Evolutionary conservation across 805 yeast genomes (phyloP), one percentile per base, ranked within the genome.

Genomic region (Scheffersomyces stipitis): DNA sequence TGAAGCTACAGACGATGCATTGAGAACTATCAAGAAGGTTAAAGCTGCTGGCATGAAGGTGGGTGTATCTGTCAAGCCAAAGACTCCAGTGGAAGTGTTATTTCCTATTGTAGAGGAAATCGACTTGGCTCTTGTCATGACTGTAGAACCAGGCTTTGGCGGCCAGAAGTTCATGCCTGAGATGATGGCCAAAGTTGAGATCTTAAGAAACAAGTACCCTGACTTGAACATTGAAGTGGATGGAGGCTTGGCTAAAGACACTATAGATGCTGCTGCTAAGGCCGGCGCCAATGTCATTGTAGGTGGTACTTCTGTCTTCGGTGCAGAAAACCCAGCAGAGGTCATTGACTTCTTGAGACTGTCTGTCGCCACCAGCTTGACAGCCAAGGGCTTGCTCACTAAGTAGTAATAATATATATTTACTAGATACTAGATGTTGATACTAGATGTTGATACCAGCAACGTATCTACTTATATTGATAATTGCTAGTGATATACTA

Each of bases 241-340:
- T 62, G 99, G 99, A 47, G 99, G 99, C 0, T 69, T 93, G 41
- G 95, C 95, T 40, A 81, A 80, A 46, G 89, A 80, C 30, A 93
- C 96, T 2, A 82, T 91, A 32, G 84, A 80, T 36, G 75, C 71
- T 14, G 97, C 97, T 28, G 96, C 97, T n/a, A 75, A 78, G 36
- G 97, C 98, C 8, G 99, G 99, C 38, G 99, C 99, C 34, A 93
- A 93, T 56, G 96, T 90, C 32, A 89, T 93, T 56, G 99, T 93
- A 32, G 97, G 99, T 3, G 99, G 99, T 31, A 91, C 97, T 12
- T 77, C 95, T 33, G 95, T 91, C 12, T 93, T 90, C 69, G 81
- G 81, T 41, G 95, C 97, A 5, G 70, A 75, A 8, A 82, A 83
- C 47, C 96, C 98, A 15, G 68, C 67, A 8, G 84, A 79, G 47